phyloP scores from a whole-genome alignment of 306 rosid species.

The Castanea mollissima region DNA sequence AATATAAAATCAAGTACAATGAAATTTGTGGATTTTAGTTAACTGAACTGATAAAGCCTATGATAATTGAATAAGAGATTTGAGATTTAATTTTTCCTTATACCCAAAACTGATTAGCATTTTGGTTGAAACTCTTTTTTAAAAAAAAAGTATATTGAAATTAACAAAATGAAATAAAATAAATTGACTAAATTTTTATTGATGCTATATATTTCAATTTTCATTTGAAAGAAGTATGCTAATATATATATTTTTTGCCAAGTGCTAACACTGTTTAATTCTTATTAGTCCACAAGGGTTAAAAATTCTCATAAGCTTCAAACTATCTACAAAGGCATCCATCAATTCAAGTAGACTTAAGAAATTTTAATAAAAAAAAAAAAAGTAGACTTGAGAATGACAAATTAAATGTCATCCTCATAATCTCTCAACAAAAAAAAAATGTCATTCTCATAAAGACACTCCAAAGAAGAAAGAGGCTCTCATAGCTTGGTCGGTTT shows the following conservation, averaged over 20 bases:
- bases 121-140: no score
- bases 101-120: rapidly evolving
- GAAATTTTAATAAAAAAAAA: not conserved
- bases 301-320: not conserved
- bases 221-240: no score
- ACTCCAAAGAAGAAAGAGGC: not conserved
- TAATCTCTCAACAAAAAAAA: not conserved
- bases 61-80: no score
- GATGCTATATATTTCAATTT: no score
- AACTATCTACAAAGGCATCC: not conserved
- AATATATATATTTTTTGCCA: no score
- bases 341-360: not conserved
- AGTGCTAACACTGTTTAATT: no score
- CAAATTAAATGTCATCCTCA: not conserved
- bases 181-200: no score
- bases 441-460: not conserved
- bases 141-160: no score
- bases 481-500: not conserved
- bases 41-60: rapidly evolving
- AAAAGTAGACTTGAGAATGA: not conserved
- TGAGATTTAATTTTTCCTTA: rapidly evolving
- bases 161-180: no score
- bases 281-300: not conserved
- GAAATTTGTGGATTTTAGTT: no score
- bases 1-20: no score